Evolutionary conservation across 495 filamentous ascomycete genomes (phyloP).

Genomic region (Aspergillus avenaceus): DNA sequence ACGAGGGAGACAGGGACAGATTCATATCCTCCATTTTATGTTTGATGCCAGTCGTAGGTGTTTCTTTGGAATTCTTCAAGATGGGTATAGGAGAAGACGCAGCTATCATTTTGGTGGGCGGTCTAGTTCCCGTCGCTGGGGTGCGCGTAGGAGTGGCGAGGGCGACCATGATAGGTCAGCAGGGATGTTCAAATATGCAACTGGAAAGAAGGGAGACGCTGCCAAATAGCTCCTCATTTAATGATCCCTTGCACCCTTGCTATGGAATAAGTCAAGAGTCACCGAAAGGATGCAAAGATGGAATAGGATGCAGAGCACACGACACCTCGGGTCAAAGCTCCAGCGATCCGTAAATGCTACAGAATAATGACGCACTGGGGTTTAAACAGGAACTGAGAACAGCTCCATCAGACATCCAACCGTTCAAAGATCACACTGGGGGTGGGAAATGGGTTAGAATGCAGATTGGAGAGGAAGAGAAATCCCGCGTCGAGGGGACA

Average conservation of each 20-base stretch:
- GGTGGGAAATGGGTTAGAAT: background rate
- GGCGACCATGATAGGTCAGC: slow-evolving; percentile 36
- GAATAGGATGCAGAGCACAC: slow-evolving; percentile 19
- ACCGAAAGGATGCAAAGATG: slow-evolving; percentile 2
- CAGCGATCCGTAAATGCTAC: slow-evolving; percentile 10
- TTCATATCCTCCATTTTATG: slow-evolving; percentile 41
- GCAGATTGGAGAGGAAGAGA: background rate
- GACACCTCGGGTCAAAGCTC: slow-evolving; percentile 10
- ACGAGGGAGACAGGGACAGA: slow-evolving; percentile 33
- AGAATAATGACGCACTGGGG: slow-evolving; percentile 3
- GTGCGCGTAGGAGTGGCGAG: slow-evolving; percentile 34
- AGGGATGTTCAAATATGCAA: slow-evolving; percentile 8
- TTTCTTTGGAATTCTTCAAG: slow-evolving; percentile 34
- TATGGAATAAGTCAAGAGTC: background rate
- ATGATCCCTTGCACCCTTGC: background rate
- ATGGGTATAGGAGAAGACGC: slow-evolving; percentile 39
- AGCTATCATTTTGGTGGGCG: slow-evolving; percentile 30
- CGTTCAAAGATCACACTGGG: background rate
- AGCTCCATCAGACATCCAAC: slow-evolving; percentile 11
- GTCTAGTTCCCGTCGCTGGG: slow-evolving; percentile 23
- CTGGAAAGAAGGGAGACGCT: slow-evolving; percentile 2
- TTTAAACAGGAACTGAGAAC: background rate
- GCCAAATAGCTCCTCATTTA: slow-evolving; percentile 20
- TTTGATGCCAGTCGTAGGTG: slow-evolving; percentile 23
- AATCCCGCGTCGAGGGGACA: background rate